Percentiles rank a stretch among this genome's conserved stretches.
Evolutionary conservation across 176 grass and related monocot genomes (phyloP).

Genomic region (Eleusine indica): DNA sequence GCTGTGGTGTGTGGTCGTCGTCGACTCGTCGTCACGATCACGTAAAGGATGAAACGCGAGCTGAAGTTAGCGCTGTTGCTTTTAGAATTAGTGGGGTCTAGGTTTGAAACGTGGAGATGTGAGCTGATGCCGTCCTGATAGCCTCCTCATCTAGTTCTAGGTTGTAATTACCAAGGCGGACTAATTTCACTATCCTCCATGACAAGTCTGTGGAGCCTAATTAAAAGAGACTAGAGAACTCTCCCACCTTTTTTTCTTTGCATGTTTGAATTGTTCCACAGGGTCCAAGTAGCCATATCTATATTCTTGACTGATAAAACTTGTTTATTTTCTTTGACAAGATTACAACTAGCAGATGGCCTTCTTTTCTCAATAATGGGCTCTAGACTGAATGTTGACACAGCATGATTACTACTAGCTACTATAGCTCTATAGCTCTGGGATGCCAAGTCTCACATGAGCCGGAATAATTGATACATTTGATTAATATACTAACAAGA

Average conservation of each 20-base stretch:
- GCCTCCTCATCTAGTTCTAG: background rate
- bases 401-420: background rate
- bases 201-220: background rate
- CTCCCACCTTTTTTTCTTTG: background rate
- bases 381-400: slow-evolving; percentile 17
- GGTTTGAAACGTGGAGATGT: slow-evolving; percentile 22
- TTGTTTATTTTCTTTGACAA: slow-evolving; percentile 7
- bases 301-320: background rate
- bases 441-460: slow-evolving; percentile 36
- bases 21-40: background rate
- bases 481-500: background rate
- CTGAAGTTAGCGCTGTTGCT: background rate
- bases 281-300: background rate
- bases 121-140: background rate
- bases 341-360: slow-evolving; percentile 1
- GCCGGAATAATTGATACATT: background rate
- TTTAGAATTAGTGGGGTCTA: slow-evolving; percentile 16
- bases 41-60: background rate
- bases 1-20: background rate
- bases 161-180: background rate
- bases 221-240: too few species aligned
- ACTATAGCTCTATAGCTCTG: background rate
- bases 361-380: slow-evolving; percentile 28
- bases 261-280: background rate
- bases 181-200: background rate